A percentile compares a stretch with the other conserved stretches of the same genome.
phyloP scores from a whole-genome alignment of 805 yeast genomes.

The Saturnispora mendoncae region DNA sequence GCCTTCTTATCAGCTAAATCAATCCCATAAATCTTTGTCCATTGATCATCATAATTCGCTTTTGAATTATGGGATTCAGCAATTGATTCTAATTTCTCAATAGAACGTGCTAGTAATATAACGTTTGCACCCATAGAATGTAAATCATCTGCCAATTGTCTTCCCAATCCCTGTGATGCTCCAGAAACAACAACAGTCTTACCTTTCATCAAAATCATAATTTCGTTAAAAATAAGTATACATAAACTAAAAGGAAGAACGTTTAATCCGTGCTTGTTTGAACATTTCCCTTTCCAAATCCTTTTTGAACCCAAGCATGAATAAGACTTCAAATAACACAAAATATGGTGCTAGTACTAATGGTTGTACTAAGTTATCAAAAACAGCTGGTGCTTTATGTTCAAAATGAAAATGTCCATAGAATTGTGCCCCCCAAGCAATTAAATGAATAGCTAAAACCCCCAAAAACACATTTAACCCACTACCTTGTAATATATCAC shows the following conservation, averaged over 20 bases:
- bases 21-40: conserved; percentile 38
- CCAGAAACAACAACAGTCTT: conserved; percentile 74
- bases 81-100: conserved; percentile 43
- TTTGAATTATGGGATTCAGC: conserved; percentile 14
- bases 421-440: conserved; percentile 77
- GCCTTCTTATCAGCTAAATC: conserved; percentile 55
- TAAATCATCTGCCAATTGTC: conserved; percentile 53
- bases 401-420: conserved; percentile 83
- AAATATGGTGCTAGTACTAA: conserved; percentile 86
- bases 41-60: conserved; percentile 26
- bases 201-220: conserved; percentile 24
- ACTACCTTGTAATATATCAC: background rate
- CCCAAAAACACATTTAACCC: background rate
- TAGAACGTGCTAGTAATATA: conserved; percentile 70
- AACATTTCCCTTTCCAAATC: conserved; percentile 45
- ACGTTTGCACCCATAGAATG: conserved; percentile 49
- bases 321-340: conserved; percentile 69
- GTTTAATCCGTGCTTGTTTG: conserved; percentile 33
- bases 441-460: conserved; percentile 33
- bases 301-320: conserved; percentile 52
- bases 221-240: background rate
- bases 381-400: conserved; percentile 73
- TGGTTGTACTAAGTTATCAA: conserved; percentile 79
- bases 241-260: background rate
- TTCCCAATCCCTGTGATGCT: conserved; percentile 91